Evolutionary conservation across 495 filamentous ascomycete genomes (phyloP), one percentile per base, ranked within the genome.

Genomic region (Collariella sp.): DNA sequence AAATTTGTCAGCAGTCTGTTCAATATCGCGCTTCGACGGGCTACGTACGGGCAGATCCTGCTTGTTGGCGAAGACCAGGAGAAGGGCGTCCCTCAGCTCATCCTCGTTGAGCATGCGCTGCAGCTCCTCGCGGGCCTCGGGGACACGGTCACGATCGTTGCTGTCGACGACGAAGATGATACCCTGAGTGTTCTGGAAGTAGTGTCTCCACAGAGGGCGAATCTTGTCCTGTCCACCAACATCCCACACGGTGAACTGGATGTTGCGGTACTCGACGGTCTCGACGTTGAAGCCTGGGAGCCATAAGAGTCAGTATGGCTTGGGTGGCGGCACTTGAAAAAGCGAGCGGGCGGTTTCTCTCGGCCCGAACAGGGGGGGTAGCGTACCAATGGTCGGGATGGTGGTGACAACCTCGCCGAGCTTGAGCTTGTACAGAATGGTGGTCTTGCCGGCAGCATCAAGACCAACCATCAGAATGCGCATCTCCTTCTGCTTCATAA

Each of bases 31-130:
- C 5, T 11, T 12, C 24, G 38, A 36, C 18, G 22, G 22, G 41
- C 23, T n/a, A 56, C 90, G 70, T 79, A 96, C 91, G 44, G 93
- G 93, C 78, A 99, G 74, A 95, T 99, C 93, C 80, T 99, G 93
- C 81, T 99, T 99, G 87, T 99, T 99, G 79, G 93, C 93, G 67
- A 99, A 99, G 60, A 99, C 94, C 72, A 99, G 76, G 62, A 99
- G 85, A 63, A 96, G 83, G 62, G 93, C 93, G 76, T 99, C 93
- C 67, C 93, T 83, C 66, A 99, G 83, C 77, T 99, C 93, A 68
- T 99, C 93, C 79, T 99, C 93, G 77, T 99, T 99, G 80, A 99
- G 79, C 94, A 99, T 99, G 72, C 93, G 89, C 80, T 99, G 94
- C 73, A 99, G 82, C 75, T 99, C 93, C 79, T 97, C 93, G 42